A percentile compares a stretch with the other conserved stretches of the same genome.
Evolutionary conservation across 495 filamentous ascomycete species (phyloP).

Genomic region (Letharia columbiana): DNA sequence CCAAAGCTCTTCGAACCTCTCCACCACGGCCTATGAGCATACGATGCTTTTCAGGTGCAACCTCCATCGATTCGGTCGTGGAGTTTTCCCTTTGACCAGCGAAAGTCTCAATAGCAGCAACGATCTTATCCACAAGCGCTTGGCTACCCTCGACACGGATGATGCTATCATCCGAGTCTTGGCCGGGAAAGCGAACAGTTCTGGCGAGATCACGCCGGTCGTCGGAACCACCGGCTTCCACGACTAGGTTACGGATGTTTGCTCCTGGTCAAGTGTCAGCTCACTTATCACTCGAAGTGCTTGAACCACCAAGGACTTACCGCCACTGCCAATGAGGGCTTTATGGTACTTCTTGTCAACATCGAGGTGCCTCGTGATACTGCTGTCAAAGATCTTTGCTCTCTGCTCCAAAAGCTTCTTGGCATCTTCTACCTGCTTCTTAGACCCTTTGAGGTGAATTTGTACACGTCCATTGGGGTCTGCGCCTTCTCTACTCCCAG

Average conservation of each 20-base stretch:
- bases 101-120: conserved; percentile 67
- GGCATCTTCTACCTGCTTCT: conserved; percentile 78
- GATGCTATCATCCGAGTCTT: conserved; percentile 61
- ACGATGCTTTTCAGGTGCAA: conserved; percentile 80
- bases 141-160: conserved; percentile 81
- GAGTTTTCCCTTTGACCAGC: conserved; percentile 73
- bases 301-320: conserved; percentile 43
- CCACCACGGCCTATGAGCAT: conserved; percentile 88
- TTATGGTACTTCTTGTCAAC: conserved; percentile 89
- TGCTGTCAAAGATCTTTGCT: conserved; percentile 76
- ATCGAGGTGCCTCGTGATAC: conserved; percentile 68
- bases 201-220: conserved; percentile 71
- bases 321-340: conserved; percentile 77
- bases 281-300: background rate
- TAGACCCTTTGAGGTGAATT: conserved; percentile 83
- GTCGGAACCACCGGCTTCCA: conserved; percentile 79
- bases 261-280: conserved; percentile 45
- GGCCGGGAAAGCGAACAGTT: conserved; percentile 83
- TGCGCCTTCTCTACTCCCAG: conserved; percentile 51
- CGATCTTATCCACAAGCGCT: conserved; percentile 79
- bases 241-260: conserved; percentile 77
- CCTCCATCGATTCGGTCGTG: conserved; percentile 63
- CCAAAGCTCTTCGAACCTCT: conserved; percentile 73
- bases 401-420: conserved; percentile 83
- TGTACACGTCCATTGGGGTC: conserved; percentile 60